Percentiles rank a stretch among this genome's conserved stretches.
These are phyloP conservation scores for Fusarium luffae DNA, from an alignment of 2,329 filamentous ascomycete genomes.

Conservation along the genomic window DNA sequence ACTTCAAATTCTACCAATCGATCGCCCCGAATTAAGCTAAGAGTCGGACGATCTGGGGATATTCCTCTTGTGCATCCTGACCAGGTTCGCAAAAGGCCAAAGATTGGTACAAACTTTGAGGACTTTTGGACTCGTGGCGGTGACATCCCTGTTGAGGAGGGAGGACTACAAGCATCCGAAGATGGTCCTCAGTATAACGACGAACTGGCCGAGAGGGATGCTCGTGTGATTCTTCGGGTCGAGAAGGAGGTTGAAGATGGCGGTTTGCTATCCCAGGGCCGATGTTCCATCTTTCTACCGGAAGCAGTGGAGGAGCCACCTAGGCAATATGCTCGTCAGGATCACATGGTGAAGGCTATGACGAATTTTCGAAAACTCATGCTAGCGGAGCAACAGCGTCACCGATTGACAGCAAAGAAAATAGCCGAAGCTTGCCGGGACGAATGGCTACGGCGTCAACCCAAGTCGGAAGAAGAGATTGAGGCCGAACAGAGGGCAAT, in stretches of 20 bases:
- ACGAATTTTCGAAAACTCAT: constrained; percentile 84
- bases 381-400: constrained; percentile 79
- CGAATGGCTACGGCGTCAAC: constrained; percentile 78
- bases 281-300: constrained; percentile 78
- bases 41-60: constrained; percentile 51
- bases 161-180: constrained; percentile 66
- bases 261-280: constrained; percentile 76
- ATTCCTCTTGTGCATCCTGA: constrained; percentile 71
- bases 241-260: constrained; percentile 79
- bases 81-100: constrained; percentile 64
- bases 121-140: constrained; percentile 67
- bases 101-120: constrained; percentile 64
- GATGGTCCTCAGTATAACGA: constrained; percentile 68
- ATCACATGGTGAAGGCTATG: constrained; percentile 85
- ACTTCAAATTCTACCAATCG: constrained; percentile 43
- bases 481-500: constrained; percentile 79
- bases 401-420: constrained; percentile 80
- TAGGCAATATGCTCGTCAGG: constrained; percentile 85
- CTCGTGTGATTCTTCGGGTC: constrained; percentile 73
- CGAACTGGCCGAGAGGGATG: constrained; percentile 74
- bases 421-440: constrained; percentile 82
- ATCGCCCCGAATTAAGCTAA: constrained; percentile 62
- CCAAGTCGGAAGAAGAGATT: constrained; percentile 82
- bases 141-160: constrained; percentile 66
- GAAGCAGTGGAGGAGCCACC: constrained; percentile 79